Conservation (phyloP, 2,329 filamentous ascomycete genomes). For the Fonsecaea pedrosoi region DNA sequence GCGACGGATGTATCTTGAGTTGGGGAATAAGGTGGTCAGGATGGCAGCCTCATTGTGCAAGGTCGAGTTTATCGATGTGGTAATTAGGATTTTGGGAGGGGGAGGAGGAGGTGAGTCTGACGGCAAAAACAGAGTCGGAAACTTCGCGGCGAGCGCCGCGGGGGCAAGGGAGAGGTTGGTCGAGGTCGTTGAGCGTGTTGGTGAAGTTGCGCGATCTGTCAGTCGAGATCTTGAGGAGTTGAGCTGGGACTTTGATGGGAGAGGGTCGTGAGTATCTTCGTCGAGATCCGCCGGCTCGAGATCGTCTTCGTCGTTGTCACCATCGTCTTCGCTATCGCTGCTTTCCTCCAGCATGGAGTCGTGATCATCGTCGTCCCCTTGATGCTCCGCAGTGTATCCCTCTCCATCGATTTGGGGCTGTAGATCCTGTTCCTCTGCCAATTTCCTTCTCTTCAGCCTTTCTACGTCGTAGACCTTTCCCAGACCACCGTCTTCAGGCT, state of each 20-base stretch:
- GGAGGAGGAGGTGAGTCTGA: constrained; percentile 53
- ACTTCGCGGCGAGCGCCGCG: constrained; percentile 66
- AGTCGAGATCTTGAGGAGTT: constrained; percentile 46
- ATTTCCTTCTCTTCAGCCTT: constrained; percentile 55
- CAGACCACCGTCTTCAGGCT: constrained; percentile 53
- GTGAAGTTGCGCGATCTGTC: constrained; percentile 61
- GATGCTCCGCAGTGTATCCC: constrained; percentile 46
- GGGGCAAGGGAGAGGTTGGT: constrained; percentile 67
- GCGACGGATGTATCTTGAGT: constrained; percentile 79
- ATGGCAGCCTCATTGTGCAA: constrained; percentile 82
- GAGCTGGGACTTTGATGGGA: constrained; percentile 38
- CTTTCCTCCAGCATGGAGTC: constrained; percentile 52
- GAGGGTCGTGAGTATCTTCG: constrained; percentile 28
- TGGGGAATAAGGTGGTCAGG: constrained; percentile 82
- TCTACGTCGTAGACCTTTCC: constrained; percentile 57
- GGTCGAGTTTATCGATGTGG: constrained; percentile 86
- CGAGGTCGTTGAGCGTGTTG: constrained; percentile 61
- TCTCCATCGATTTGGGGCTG: background rate
- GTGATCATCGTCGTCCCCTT: constrained; percentile 48
- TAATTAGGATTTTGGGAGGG: constrained; percentile 85
- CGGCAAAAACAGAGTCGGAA: constrained; percentile 62
- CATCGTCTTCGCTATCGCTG: constrained; percentile 55
- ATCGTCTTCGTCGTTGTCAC: constrained; percentile 38
- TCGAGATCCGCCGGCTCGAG: constrained; percentile 31
- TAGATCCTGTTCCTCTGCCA: constrained; percentile 54